Conservation (phyloP, 805 yeast genomes). For the Starmerella sp. region DNA sequence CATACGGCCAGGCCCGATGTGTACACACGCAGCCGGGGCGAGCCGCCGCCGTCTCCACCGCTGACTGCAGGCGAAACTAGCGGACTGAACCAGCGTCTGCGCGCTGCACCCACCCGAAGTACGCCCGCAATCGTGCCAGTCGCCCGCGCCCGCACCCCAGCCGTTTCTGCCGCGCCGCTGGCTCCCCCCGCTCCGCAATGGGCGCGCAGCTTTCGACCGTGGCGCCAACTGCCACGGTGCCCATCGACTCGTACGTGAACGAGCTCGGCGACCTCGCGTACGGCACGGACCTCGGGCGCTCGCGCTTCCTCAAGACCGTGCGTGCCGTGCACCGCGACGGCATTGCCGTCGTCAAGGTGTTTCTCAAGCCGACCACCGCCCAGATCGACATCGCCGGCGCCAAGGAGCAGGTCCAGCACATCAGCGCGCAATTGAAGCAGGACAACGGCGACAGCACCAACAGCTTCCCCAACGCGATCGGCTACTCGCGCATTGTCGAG, state of each 20-base stretch:
- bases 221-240: conserved; percentile 87
- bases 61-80: too few relatives aligned
- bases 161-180: not conserved
- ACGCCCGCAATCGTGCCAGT: too few relatives aligned
- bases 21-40: too few relatives aligned
- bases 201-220: conserved; percentile 77
- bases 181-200: conserved; percentile 36
- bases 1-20: too few relatives aligned
- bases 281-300: conserved; percentile 53
- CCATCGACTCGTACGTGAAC: conserved; percentile 78
- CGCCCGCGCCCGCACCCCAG: too few relatives aligned
- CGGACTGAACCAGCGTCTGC: too few relatives aligned
- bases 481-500: conserved; percentile 65
- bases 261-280: conserved; percentile 67
- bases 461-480: conserved; percentile 44
- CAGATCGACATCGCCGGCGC: conserved; percentile 10
- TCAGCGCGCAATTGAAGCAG: conserved; percentile 20
- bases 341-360: conserved; percentile 62
- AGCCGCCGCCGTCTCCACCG: too few relatives aligned
- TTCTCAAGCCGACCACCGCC: conserved; percentile 53
- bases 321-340: conserved; percentile 68
- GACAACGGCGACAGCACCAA: conserved; percentile 11
- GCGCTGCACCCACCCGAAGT: too few relatives aligned
- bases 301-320: conserved; percentile 77
- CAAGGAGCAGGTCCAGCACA: conserved; percentile 9